Base-by-base conservation (phyloP, 441 rosid species). In the Melastoma candidum region DNA sequence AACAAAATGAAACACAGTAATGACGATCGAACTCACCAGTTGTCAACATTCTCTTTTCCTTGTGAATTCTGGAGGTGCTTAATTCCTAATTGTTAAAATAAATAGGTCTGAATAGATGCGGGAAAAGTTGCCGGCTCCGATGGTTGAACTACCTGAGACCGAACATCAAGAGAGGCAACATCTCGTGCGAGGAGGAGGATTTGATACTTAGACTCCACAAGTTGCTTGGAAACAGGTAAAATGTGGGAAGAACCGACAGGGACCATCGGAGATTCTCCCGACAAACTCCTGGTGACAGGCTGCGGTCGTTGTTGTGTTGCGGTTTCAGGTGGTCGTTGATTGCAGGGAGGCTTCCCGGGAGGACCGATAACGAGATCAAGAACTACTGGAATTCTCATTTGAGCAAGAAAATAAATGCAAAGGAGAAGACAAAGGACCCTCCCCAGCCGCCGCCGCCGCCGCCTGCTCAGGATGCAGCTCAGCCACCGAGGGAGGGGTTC, bases 341-440 rank as follows among this genome's bases (percentile, higher is more conserved):
- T 6, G 69, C 69, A 0, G 69, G 69, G 56, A 65, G 69, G 26
- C 60, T 65, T 53, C 69, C 69, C 12, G 69, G 69, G 8, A 59
- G 69, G 27, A 65, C 69, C 0, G 69, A 65, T 8, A 65, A 65
- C 22, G 69, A 65, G 24, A 59, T 65, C 7, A 65, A 65, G 56
- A 65, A 65, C 60, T 59, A 65, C 48, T 65, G 69, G 69, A 65
- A 65, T 59, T 65, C 69, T 59, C 64, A 59, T 53, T 65, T 65
- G 64, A 59, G 64, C 64, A 65, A 65, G 44, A 65, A 58, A 49
- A 8, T 54, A 10, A 59, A 44, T 7, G 47, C 54, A 7, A 54
- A 47, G 13, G 66, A 62, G 26, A 52, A 57, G 14, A 11, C 13
- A 8, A 49, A 1, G n/a, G 2, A 29, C 22, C 22, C 22, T 17